Evolutionary conservation across 495 filamentous ascomycete genomes (phyloP), one percentile per base, ranked within the genome.

Genomic region (Aspergillus steynii): DNA sequence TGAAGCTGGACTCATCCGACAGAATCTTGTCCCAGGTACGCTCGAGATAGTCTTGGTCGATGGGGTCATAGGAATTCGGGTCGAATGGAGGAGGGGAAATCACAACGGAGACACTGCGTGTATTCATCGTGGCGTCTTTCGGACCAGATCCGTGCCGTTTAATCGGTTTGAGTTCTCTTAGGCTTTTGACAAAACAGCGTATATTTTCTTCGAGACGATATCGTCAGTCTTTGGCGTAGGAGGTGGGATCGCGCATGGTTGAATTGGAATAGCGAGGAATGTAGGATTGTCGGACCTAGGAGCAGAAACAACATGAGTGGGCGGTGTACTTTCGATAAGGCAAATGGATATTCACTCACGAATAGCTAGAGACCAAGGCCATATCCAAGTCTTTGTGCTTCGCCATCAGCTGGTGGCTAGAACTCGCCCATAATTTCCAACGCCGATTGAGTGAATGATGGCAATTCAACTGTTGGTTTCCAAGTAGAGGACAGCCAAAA

Each of bases 1-100:
- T 67, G n/a, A 70, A 58, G 42, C 51, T 69, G 5, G 60, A 56
- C 34, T 72, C 64, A 27, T 73, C 68, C 2, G 64, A 62, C 10
- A 77, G 56, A 20, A 75, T 77, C 25, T 56, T 12, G 6, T 77
- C 64, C 9, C 71, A 20, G 1, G 63, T 64, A 10, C 53, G 60
- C 1, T 60, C 58, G 25, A 63, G 51, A 25, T 29, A 31, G 1
- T 63, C 50, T 20, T 65, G 63, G 29, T 65, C 52, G 42, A 71
- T 68, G 1, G 58, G 55, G 29, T 68, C 55, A 56, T 69, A 70
- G 5, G 60, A 58, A 20, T 61, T 42, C 20, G 60, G 42, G 15
- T 73, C 61, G 55, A 66, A 32, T 9, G 62, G 45, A 0, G 69
- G 71, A 49, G 63, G 60, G n/a, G 65, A 59, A 4, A 66, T 49